Evolutionary conservation across 805 yeast genomes (phyloP).

Genomic region (Yueomyces sp.): DNA sequence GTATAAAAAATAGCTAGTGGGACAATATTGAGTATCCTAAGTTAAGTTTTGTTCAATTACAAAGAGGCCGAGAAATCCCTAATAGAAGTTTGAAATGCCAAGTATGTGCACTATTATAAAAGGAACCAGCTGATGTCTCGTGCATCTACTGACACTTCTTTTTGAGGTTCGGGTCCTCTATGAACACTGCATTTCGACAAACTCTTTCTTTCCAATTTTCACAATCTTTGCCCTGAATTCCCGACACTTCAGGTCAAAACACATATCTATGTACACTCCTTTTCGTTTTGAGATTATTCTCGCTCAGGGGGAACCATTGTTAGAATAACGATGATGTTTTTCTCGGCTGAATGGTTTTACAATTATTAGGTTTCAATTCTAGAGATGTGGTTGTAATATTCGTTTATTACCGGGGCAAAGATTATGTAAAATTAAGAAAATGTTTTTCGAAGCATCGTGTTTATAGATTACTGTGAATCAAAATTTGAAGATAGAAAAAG

Average conservation of each 20-base stretch:
- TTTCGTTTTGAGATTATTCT: too few relatives aligned
- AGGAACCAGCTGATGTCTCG: too few relatives aligned
- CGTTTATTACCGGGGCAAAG: too few relatives aligned
- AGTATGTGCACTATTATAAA: conserved; percentile 1
- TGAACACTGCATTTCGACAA: too few relatives aligned
- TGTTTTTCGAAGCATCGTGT: too few relatives aligned
- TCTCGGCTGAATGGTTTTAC: too few relatives aligned
- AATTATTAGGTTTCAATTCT: too few relatives aligned
- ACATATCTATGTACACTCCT: too few relatives aligned
- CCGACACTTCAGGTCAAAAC: conserved; percentile 72
- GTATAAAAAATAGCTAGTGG: not conserved
- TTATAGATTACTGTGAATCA: not conserved
- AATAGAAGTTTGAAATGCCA: conserved; percentile 1
- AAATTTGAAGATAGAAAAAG: not conserved
- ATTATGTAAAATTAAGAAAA: too few relatives aligned
- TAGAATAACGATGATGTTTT: too few relatives aligned
- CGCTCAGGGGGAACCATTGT: too few relatives aligned
- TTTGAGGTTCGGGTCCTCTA: conserved; percentile 68
- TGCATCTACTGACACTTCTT: not conserved
- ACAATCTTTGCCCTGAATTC: conserved; percentile 47
- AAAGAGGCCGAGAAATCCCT: not conserved
- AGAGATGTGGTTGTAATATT: too few relatives aligned
- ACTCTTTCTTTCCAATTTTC: not conserved
- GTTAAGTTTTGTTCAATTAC: not conserved
- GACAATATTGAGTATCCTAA: not conserved